Evolutionary conservation across 2,329 filamentous ascomycete genomes (phyloP).

Genomic region (Colletotrichum trifolii): DNA sequence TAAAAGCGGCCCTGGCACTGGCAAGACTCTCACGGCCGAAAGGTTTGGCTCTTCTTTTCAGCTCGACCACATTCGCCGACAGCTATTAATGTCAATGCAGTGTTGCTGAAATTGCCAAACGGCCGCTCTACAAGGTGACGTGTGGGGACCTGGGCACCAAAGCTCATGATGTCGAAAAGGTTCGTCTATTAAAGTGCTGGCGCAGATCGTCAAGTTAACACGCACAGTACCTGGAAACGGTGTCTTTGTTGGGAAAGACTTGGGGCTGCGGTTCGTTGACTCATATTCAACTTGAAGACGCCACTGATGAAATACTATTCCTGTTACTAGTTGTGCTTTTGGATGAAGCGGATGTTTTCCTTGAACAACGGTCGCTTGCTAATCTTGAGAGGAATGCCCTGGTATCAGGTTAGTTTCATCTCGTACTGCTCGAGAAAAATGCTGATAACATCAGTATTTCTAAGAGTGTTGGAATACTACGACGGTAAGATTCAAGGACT

Average conservation of each 20-base stretch:
- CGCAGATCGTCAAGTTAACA: too few species aligned
- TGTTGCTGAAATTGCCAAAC: constrained; percentile 49
- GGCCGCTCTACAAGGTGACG: constrained; percentile 50
- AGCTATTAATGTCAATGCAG: neutral
- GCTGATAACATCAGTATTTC: constrained; percentile 41
- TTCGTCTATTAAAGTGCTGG: neutral
- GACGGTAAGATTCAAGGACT: constrained; percentile 37
- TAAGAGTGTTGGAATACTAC: constrained; percentile 50
- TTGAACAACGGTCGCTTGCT: constrained; percentile 38
- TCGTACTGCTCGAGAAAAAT: constrained; percentile 17
- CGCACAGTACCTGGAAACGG: constrained; percentile 42
- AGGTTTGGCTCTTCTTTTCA: constrained; percentile 20
- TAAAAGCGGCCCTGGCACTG: constrained; percentile 44
- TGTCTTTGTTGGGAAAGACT: constrained; percentile 44
- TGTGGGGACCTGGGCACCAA: constrained; percentile 50
- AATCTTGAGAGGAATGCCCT: constrained; percentile 71
- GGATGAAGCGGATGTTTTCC: constrained; percentile 46
- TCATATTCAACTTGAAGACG: constrained; percentile 51
- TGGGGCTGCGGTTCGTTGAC: constrained; percentile 46
- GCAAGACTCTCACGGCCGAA: constrained; percentile 51
- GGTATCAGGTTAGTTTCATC: constrained; percentile 39
- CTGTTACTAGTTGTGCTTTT: constrained; percentile 40
- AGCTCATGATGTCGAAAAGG: constrained; percentile 44
- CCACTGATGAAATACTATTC: neutral
- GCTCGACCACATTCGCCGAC: neutral